Evolutionary conservation across 176 grass and related monocot genomes (phyloP).

Genomic region (Chrysopogon serrulatus): DNA sequence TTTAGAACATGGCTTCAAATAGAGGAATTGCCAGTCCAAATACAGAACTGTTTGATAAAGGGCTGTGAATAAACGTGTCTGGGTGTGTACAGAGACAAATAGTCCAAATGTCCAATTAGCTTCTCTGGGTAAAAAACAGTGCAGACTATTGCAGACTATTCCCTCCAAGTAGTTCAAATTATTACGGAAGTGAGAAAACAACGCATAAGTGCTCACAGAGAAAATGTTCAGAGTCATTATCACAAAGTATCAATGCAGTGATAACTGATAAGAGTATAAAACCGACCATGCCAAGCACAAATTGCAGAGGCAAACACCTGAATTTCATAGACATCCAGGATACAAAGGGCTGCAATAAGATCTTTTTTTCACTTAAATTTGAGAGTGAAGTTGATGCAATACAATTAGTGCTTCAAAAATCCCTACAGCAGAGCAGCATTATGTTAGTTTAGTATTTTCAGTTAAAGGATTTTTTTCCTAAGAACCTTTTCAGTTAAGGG

Average conservation of each 20-base stretch:
- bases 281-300: not conserved
- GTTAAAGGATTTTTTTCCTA: too few relatives aligned
- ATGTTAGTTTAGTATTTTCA: not conserved
- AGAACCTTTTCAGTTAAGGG: too few relatives aligned
- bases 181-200: not conserved
- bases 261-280: not conserved
- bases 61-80: too few relatives aligned
- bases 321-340: not conserved
- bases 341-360: not conserved
- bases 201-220: not conserved
- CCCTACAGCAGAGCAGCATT: not conserved
- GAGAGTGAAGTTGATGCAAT: not conserved
- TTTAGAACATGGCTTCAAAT: not conserved
- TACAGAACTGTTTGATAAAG: too few relatives aligned
- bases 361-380: not conserved
- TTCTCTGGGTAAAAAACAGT: not conserved
- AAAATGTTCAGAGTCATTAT: not conserved
- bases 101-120: not conserved
- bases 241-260: not conserved
- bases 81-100: not conserved
- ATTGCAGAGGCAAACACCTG: not conserved
- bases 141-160: too few relatives aligned
- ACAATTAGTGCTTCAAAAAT: not conserved
- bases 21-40: not conserved
- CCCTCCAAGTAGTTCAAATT: not conserved